Conservation (phyloP, 768 basidiomycete genomes). For the Pulveroboletus ravenelii region DNA sequence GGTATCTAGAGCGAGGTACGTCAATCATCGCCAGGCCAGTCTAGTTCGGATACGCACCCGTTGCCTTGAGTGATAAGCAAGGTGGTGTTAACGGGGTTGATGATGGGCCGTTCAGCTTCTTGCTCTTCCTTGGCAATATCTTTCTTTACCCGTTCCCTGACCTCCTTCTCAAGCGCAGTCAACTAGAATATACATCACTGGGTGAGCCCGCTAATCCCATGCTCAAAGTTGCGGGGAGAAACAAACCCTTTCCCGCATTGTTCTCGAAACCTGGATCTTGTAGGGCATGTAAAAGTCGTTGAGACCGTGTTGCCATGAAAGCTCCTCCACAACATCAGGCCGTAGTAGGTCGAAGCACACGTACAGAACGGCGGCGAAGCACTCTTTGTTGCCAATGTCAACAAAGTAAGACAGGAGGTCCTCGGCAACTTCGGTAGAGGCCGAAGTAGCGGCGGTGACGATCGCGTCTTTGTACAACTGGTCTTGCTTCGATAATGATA, state of each 20-base stretch:
- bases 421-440: slow-evolving; percentile 85
- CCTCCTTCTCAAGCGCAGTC: slow-evolving; percentile 78
- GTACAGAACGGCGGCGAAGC: slow-evolving; percentile 86
- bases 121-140: slow-evolving; percentile 85
- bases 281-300: slow-evolving; percentile 99
- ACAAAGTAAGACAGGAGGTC: slow-evolving; percentile 96
- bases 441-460: slow-evolving; percentile 83
- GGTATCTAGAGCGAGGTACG: slow-evolving; percentile 39
- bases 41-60: slow-evolving; percentile 34
- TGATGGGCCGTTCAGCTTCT: slow-evolving; percentile 81
- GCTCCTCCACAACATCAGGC: slow-evolving; percentile 87
- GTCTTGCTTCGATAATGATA: slow-evolving; percentile 91
- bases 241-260: slow-evolving; percentile 67
- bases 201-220: slow-evolving; percentile 6
- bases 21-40: neutral
- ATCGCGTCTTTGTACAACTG: slow-evolving; percentile 97
- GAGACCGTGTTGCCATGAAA: slow-evolving; percentile 94
- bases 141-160: slow-evolving; percentile 83
- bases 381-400: slow-evolving; percentile 98
- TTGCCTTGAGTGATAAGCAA: slow-evolving; percentile 74
- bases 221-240: neutral
- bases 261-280: slow-evolving; percentile 81
- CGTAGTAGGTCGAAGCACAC: slow-evolving; percentile 95
- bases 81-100: slow-evolving; percentile 69
- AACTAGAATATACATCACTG: slow-evolving; percentile 41